Base-by-base conservation (phyloP, 331 rosid genomes). In the Acacia pycnantha region DNA sequence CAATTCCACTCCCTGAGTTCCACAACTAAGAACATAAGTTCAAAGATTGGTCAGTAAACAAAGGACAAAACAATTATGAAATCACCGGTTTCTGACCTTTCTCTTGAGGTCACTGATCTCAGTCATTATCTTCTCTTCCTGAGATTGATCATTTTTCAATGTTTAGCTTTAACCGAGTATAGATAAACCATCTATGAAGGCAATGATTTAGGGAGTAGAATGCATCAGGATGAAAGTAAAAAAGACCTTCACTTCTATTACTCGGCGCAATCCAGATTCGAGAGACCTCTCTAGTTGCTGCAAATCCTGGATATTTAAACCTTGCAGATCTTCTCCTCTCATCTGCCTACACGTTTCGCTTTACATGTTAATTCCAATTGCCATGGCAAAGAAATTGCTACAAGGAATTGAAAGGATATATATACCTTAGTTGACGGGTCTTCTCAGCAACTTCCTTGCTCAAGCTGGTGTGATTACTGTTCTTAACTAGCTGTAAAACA, bases 291-390 rank as follows among this genome's bases (percentile, higher is more conserved):
- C 99, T 54, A 95, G 77, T 74, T 84, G 89, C 73, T 87, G 97
- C 46, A 95, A 87, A 75, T 95, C 92, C 74, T 91, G 97, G 21
- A 93, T 77, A 78, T 78, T 86, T 82, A 95, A 50, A 40, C 89
- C 92, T 70, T 91, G 95, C 51, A 95, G 93, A 83, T 93, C 99
- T 78, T 95, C 99, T 73, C 99, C 99, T 83, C 97, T 95, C 89
- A 95, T 84, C 85, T 91, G 98, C 94, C 99, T 94, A 50, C 22
- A 43, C 19, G 47, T 59, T 16, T 66, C 16, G 10, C 22, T 33
- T 48, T 71, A 27, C 41, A 26, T 26, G 26, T 83, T 19, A 51
- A 79, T 72, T 77, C 61, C 78, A 82, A 70, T 24, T 61, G 18
- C 27, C 59, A 67, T 27, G 31, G 41, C 19, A 29, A 65, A 77